These are phyloP conservation scores for Lasiosphaeria hispida DNA, from an alignment of 495 filamentous ascomycete genomes.

Conservation along the genomic window DNA sequence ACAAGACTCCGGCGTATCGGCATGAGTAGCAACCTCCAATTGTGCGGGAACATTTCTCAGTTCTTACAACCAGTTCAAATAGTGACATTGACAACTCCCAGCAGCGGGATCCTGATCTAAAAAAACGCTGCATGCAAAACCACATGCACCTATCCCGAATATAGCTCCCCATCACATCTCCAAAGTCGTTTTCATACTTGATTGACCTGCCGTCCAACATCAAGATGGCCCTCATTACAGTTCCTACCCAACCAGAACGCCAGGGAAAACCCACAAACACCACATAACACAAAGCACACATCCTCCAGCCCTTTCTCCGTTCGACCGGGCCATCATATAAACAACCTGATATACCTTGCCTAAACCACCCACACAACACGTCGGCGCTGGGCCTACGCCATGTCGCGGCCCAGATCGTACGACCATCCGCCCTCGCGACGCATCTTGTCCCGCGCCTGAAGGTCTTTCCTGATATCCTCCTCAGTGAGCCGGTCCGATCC, in stretches of 20 bases:
- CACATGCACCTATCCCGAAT: background rate
- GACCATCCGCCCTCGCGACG: slow-evolving; percentile 84
- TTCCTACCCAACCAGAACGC: background rate
- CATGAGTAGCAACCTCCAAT: too few species aligned
- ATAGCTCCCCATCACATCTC: background rate
- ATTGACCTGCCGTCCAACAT: background rate
- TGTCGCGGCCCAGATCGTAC: slow-evolving; percentile 53
- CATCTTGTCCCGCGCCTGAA: slow-evolving; percentile 76
- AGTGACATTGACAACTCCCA: background rate
- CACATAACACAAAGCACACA: background rate
- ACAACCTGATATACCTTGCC: background rate
- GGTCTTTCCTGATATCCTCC: slow-evolving; percentile 79
- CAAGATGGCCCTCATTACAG: background rate
- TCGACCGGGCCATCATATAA: background rate
- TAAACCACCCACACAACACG: background rate
- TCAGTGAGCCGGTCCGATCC: slow-evolving; percentile 84
- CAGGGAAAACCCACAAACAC: background rate
- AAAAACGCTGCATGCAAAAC: slow-evolving; percentile 1
- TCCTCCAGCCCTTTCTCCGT: background rate
- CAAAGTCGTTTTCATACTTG: too few species aligned
- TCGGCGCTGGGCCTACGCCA: slow-evolving; percentile 24
- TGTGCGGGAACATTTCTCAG: background rate
- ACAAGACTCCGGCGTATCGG: too few species aligned
- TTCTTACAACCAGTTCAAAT: background rate
- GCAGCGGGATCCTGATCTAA: background rate